Evolutionary conservation across 192 early-diverging fungal genomes (phyloP), one percentile per base, ranked within the genome.

Genomic region (Coemansia sp.): DNA sequence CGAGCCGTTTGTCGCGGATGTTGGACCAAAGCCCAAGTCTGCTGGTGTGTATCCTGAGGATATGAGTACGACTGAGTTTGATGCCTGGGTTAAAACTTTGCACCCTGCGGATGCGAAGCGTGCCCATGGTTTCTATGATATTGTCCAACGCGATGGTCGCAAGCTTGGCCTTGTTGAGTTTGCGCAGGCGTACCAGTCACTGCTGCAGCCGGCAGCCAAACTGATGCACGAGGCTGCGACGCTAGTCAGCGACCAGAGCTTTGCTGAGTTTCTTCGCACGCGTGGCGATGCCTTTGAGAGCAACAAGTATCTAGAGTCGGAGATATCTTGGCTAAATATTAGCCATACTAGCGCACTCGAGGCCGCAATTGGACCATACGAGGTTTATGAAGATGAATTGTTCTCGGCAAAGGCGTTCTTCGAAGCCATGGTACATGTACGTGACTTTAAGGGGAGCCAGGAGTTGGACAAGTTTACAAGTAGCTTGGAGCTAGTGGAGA

Each of bases 361-460:
- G 75, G 78, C 88, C 7, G 88, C 89, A 7, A 70, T 83, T 10
- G 88, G 88, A 24, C 88, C 89, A 30, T 91, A 91, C 62, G 89
- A 91, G 78, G 84, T 85, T 7, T 92, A 92, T 62, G 85, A 86
- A 23, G 90, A 92, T 59, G 82, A 84, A 64, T 48, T 89, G 61
- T 84, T 85, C 32, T 74, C 78, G n/a, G 65, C 78, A 56, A 90
- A 89, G 62, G 83, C 87, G 50, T 85, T 87, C 18, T 92, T 83
- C 58, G 88, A 92, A 60, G 79, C 87, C 24, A 87, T 87, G 75
- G 56, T 90, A 22, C 85, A 88, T 67, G 85, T 85, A 34, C 77
- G 88, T 1, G 90, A 92, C 60, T 85, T 86, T 56, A 70, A 66
- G 24, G 84, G 76, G 8, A 86, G 83, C 3, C 48, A 58, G 25